Evolutionary conservation across 2,329 filamentous ascomycete species (phyloP).

Genomic region (Microdochium bolleyi): DNA sequence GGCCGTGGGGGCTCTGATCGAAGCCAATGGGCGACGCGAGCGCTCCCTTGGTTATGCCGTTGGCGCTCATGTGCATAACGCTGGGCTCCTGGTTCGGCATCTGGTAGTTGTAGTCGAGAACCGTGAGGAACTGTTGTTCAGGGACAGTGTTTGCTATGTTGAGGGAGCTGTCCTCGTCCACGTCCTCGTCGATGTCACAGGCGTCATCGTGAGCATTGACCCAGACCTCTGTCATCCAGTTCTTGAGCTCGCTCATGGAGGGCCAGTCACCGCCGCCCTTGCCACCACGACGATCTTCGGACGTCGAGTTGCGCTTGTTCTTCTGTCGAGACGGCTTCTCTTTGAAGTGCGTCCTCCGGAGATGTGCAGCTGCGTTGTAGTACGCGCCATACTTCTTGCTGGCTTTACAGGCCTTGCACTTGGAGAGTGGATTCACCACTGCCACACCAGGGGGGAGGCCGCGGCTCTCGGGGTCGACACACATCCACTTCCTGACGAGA

Average conservation of each 20-base stretch:
- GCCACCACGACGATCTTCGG: slow-evolving; percentile 43
- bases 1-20: not conserved
- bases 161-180: slow-evolving; percentile 25
- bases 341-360: slow-evolving; percentile 83
- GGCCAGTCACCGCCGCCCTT: slow-evolving; percentile 48
- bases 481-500: slow-evolving; percentile 48
- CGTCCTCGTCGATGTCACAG: slow-evolving; percentile 24
- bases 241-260: slow-evolving; percentile 47
- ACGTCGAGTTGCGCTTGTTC: slow-evolving; percentile 24
- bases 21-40: not conserved
- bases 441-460: slow-evolving; percentile 33
- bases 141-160: not conserved
- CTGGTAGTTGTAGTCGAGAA: not conserved
- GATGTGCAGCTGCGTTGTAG: slow-evolving; percentile 90
- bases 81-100: not conserved
- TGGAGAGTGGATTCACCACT: slow-evolving; percentile 58
- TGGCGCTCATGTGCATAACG: not conserved
- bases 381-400: slow-evolving; percentile 81
- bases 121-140: not conserved
- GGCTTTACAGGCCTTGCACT: slow-evolving; percentile 75
- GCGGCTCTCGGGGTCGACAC: slow-evolving; percentile 39
- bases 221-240: slow-evolving; percentile 49
- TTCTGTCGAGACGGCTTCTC: slow-evolving; percentile 43
- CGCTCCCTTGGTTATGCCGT: not conserved
- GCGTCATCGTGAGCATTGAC: slow-evolving; percentile 25